These are phyloP conservation scores for Fusarium equiseti DNA, from an alignment of 2,329 filamentous ascomycete genomes.

Conservation along the genomic window DNA sequence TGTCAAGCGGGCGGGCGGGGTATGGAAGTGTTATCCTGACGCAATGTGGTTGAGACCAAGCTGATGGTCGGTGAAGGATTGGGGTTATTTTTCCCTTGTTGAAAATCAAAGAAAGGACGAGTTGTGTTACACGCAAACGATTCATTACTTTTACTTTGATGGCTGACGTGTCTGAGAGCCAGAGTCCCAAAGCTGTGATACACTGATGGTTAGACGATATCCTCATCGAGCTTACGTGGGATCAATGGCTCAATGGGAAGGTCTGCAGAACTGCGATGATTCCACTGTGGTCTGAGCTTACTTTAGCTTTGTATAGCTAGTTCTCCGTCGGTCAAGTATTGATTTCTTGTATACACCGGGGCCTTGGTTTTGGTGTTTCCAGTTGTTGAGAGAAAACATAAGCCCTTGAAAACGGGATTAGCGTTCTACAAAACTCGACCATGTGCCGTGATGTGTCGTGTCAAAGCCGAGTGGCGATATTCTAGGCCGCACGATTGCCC, in stretches of 20 bases:
- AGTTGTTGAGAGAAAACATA: conserved; percentile 5
- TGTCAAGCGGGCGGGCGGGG: conserved; percentile 33
- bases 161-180: conserved; percentile 19
- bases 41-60: conserved; percentile 23
- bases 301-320: conserved; percentile 24
- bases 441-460: conserved; percentile 24
- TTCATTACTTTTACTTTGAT: conserved; percentile 1
- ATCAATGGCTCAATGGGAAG: conserved; percentile 9
- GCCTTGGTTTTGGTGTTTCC: conserved; percentile 22
- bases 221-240: conserved; percentile 30
- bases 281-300: conserved; percentile 5
- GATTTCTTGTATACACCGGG: background rate
- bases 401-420: conserved; percentile 15
- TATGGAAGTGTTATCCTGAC: conserved; percentile 24
- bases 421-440: conserved; percentile 4
- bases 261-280: background rate
- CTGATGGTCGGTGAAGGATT: conserved; percentile 26
- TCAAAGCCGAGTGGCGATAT: conserved; percentile 24
- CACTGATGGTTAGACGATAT: conserved; percentile 10
- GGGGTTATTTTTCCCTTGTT: conserved; percentile 1
- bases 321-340: background rate
- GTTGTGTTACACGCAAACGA: conserved; percentile 2
- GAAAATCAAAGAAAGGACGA: conserved; percentile 1
- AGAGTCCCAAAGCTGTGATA: conserved; percentile 21
- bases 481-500: conserved; percentile 3